Base-by-base conservation (phyloP, 208 protist genomes). In the Trypanosoma rangeli region DNA sequence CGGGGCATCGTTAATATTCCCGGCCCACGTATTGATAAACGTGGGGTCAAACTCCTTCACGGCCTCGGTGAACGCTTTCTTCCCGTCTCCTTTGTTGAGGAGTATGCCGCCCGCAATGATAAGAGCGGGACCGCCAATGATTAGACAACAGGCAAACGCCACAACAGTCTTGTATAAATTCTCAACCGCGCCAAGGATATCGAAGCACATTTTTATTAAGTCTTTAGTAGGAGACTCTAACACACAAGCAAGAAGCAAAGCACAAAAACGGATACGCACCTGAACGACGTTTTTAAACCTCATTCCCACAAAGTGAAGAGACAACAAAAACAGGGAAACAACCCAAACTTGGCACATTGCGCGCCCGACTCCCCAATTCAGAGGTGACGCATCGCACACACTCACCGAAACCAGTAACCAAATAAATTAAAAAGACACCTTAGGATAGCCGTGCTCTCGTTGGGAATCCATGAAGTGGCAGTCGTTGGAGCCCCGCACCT, bases 41-140 rank as follows among this genome's bases (percentile, higher is more conserved):
- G 35, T 68, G 22, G 69, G 52, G 39, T 74, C 20, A 62, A 74
- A 74, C 1, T 29, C 37, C 22, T 62, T 68, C 69, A 74, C 60
- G 4, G 69, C 60, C n/a, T 66, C 26, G 12, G 61, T 66, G 37
- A 63, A 74, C 3, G 59, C 42, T 16, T 66, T 37, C 15, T 7
- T 24, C 20, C 10, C 22, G 31, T 68, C 60, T 0, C 29, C 16
- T 37, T 58, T 9, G 2, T 5, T 49, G 39, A 74, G 24, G 46
- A 68, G 35, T n/a, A 68, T 29, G 28, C 18, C 39, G 13, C 70
- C 70, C 1, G 68, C 5, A 54, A 60, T 52, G 31, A 75, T 68
- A 26, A 75, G 70, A 0, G 63, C 62, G 29, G 70, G 62, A 2
- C 70, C 62, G 48, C 61, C 53, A 18, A 75, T 69, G 16, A 75